Percentiles rank a stretch among this genome's conserved stretches.
Conservation (phyloP, 2,329 filamentous ascomycete genomes). For the Talaromyces amestolkiae region DNA sequence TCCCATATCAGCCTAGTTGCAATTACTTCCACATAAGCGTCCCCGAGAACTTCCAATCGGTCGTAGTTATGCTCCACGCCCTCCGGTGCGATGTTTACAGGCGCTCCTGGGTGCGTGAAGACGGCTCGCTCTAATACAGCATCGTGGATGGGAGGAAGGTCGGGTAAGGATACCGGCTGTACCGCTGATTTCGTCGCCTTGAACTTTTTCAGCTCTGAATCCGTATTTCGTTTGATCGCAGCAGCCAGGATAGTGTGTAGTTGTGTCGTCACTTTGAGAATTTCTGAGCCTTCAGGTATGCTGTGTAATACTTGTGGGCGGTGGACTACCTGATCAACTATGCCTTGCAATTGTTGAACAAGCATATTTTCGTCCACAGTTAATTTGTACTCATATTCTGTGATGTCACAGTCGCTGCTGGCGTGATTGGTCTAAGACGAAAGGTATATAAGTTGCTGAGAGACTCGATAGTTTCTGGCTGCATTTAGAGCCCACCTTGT, state of each 20-base stretch:
- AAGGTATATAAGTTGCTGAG: neutral
- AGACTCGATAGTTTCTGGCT: neutral
- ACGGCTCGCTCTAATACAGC: slow-evolving; percentile 59
- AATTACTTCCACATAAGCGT: slow-evolving; percentile 78
- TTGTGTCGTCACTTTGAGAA: slow-evolving; percentile 13
- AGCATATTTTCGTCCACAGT: slow-evolving; percentile 3
- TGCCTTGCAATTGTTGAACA: slow-evolving; percentile 11
- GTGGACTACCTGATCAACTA: slow-evolving; percentile 13
- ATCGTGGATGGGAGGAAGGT: slow-evolving; percentile 61
- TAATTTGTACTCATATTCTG: neutral
- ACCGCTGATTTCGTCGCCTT: slow-evolving; percentile 19
- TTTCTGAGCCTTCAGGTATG: slow-evolving; percentile 12
- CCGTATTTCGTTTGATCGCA: slow-evolving; percentile 1
- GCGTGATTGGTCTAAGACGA: slow-evolving; percentile 13
- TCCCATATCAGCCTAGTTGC: slow-evolving; percentile 72
- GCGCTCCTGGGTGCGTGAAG: slow-evolving; percentile 63
- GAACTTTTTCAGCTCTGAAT: slow-evolving; percentile 14
- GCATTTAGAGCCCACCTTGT: slow-evolving; percentile 22
- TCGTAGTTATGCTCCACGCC: slow-evolving; percentile 63
- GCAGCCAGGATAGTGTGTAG: slow-evolving; percentile 11
- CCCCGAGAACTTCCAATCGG: slow-evolving; percentile 81
- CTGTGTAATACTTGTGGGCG: slow-evolving; percentile 11
- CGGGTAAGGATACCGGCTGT: slow-evolving; percentile 21
- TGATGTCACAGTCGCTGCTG: neutral
- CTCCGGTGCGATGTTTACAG: slow-evolving; percentile 23